Conservation (phyloP, 2,329 filamentous ascomycete species). For the Phoma sp. region DNA sequence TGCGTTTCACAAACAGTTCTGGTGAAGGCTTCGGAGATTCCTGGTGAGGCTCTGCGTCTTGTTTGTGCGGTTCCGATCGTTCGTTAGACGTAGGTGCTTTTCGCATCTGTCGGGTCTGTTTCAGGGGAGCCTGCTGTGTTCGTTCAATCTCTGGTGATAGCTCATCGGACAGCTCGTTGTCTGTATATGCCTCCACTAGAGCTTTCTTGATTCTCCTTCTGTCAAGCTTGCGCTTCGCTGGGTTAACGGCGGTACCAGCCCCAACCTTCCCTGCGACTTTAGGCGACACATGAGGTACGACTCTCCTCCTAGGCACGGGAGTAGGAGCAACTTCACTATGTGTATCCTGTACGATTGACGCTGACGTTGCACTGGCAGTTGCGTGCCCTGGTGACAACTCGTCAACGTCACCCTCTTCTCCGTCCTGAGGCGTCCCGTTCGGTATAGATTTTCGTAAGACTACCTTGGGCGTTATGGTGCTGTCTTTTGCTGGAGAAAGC, state of each 20-base stretch:
- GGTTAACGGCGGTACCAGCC: constrained; percentile 17
- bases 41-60: constrained; percentile 26
- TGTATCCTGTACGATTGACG: not conserved
- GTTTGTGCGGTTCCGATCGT: constrained; percentile 13
- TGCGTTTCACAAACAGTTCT: not conserved
- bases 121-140: constrained; percentile 4
- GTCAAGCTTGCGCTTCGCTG: constrained; percentile 16
- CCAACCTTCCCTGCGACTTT: constrained; percentile 10
- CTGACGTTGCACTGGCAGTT: not conserved
- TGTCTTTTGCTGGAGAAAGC: constrained; percentile 28
- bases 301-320: not conserved
- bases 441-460: constrained; percentile 12
- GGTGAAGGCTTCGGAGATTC: constrained; percentile 15
- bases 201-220: constrained; percentile 9
- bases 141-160: constrained; percentile 27
- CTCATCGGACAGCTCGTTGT: constrained; percentile 23
- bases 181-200: constrained; percentile 6
- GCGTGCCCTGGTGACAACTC: constrained; percentile 23
- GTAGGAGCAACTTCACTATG: not conserved
- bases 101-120: constrained; percentile 1
- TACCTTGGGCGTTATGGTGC: constrained; percentile 20
- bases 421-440: constrained; percentile 9
- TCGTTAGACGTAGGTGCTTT: not conserved
- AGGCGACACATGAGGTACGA: constrained; percentile 20
- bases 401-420: constrained; percentile 28